Evolutionary conservation across 2,329 filamentous ascomycete species (phyloP).

Genomic region (Ophiostoma angusticollis): DNA sequence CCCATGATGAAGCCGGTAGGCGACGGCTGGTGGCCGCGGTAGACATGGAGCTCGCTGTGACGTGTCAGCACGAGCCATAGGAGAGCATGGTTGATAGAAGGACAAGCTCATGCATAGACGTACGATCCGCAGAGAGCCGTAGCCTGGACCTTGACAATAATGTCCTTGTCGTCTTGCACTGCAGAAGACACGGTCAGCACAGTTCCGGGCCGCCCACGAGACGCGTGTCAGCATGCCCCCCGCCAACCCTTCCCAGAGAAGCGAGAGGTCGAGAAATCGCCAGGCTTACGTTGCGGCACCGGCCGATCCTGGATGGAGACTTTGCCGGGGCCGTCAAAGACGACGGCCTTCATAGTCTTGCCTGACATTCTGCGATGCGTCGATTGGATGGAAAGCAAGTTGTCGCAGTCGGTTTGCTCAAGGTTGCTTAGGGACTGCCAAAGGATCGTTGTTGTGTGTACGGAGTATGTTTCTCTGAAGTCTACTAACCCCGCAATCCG

Average conservation of each 20-base stretch:
- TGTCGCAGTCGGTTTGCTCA: no score
- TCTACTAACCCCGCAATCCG: no score
- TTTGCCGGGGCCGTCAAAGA: conserved; percentile 69
- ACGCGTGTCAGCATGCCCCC: no score
- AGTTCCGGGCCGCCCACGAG: no score
- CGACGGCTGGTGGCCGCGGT: conserved; percentile 65
- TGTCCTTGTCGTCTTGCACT: conserved; percentile 58
- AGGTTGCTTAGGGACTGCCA: no score
- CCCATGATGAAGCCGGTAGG: conserved; percentile 55
- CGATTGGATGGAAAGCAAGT: no score
- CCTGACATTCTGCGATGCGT: conserved; percentile 11
- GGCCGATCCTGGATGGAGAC: conserved; percentile 69
- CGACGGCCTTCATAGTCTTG: conserved; percentile 70
- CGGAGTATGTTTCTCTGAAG: no score
- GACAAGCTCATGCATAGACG: conserved; percentile 23
- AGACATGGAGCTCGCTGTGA: conserved; percentile 69
- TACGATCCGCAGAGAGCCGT: conserved; percentile 83
- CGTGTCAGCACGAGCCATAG: neutral
- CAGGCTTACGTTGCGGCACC: conserved; percentile 50
- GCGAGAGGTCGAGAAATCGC: no score
- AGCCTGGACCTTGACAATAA: conserved; percentile 71
- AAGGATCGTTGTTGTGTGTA: no score
- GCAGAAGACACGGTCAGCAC: no score
- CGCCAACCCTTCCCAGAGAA: no score
- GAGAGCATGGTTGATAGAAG: neutral